phyloP scores from a whole-genome alignment of 257 asterid species.

The Jacaranda mimosifolia region DNA sequence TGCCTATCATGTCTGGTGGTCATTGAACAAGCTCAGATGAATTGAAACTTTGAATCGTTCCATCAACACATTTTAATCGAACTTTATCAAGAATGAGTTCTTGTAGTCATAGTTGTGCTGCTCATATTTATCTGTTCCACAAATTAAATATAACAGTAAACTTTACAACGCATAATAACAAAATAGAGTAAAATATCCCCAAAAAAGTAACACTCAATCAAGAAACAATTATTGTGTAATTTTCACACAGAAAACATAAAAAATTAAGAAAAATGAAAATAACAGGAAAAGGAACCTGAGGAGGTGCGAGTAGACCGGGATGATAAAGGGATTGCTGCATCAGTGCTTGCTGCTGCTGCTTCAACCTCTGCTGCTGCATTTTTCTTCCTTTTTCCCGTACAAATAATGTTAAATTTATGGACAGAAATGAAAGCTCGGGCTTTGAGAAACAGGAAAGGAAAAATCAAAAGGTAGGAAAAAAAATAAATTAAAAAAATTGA shows the following conservation, averaged over 20 bases:
- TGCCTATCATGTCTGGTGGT: neutral
- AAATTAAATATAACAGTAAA: neutral
- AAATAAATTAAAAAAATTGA: neutral
- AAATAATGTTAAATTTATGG: neutral
- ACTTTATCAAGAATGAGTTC: neutral
- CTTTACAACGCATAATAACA: neutral
- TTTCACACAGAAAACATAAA: neutral
- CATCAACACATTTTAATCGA: neutral
- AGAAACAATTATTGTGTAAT: no score
- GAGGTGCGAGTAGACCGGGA: conserved; percentile 72
- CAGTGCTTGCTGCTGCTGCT: conserved; percentile 72
- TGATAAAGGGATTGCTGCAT: conserved; percentile 92
- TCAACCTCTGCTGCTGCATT: conserved; percentile 73
- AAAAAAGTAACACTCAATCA: no score
- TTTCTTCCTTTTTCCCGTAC: conserved; percentile 21
- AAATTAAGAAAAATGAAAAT: neutral
- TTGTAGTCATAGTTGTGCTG: no score
- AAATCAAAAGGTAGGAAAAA: neutral
- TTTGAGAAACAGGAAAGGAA: conserved; percentile 7
- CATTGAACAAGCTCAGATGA: neutral
- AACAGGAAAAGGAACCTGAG: conserved; percentile 58
- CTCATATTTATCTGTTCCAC: neutral
- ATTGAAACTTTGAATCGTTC: neutral
- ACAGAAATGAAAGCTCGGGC: neutral
- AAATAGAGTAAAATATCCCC: neutral